These are phyloP conservation scores for Digitaria exilis DNA, from an alignment of 202 grass and related monocot genomes.

Conservation along the genomic window DNA sequence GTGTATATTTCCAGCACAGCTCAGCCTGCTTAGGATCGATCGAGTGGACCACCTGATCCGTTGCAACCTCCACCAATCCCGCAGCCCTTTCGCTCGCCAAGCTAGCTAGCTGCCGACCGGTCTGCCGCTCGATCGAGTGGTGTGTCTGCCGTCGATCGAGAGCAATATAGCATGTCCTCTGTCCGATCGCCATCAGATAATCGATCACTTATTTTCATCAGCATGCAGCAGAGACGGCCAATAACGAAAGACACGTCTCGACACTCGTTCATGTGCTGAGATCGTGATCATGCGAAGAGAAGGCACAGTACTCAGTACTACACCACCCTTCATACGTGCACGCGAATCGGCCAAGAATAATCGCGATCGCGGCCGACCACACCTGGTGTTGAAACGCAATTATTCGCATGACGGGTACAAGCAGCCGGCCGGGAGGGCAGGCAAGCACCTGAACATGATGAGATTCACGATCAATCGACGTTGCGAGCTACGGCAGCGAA, in stretches of 20 bases:
- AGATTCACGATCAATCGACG: neutral
- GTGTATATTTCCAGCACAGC: no score
- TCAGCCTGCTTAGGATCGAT: no score
- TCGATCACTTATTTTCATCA: no score
- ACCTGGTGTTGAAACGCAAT: neutral
- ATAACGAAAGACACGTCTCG: no score
- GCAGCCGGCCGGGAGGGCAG: neutral
- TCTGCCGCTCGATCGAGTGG: neutral
- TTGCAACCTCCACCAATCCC: neutral
- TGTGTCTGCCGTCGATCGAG: no score
- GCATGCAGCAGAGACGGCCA: no score
- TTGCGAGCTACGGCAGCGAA: neutral
- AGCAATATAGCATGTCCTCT: neutral
- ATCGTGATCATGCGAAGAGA: no score
- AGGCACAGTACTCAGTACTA: no score
- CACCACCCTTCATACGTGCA: neutral
- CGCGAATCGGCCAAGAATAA: neutral
- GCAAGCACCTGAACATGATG: constrained; percentile 17
- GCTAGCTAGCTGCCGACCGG: neutral
- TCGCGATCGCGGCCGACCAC: neutral
- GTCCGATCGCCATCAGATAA: neutral
- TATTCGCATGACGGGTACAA: constrained; percentile 10
- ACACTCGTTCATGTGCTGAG: neutral
- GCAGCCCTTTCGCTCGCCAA: neutral
- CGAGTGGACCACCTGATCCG: neutral